These are phyloP conservation scores for Ustilago nuda DNA, from an alignment of 1,284 basidiomycete genomes.

Conservation along the genomic window DNA sequence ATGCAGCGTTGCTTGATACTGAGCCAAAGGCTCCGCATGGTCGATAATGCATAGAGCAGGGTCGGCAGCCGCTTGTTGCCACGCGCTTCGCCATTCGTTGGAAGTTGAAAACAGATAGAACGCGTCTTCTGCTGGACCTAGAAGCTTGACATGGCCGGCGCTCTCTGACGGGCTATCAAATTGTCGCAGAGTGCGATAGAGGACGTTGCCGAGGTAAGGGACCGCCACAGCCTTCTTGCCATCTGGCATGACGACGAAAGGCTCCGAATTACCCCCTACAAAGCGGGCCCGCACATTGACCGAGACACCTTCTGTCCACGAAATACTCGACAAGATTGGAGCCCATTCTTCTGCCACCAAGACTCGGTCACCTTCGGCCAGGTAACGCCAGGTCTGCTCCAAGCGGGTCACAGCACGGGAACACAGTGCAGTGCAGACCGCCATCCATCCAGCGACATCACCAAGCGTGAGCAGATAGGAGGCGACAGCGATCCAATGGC, in stretches of 20 bases:
- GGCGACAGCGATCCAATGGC: constrained; percentile 67
- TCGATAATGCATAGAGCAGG: constrained; percentile 9
- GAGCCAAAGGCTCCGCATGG: constrained; percentile 36
- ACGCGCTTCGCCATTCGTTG: constrained; percentile 33
- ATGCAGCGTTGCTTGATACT: constrained; percentile 52
- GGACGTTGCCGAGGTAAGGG: constrained; percentile 55
- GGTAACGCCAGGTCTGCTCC: constrained; percentile 60
- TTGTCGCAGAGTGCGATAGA: constrained; percentile 25
- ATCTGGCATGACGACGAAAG: constrained; percentile 17
- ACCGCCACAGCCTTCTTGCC: constrained; percentile 24
- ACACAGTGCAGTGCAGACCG: constrained; percentile 62
- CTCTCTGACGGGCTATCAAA: background rate
- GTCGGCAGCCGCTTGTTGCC: constrained; percentile 23
- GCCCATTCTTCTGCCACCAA: constrained; percentile 60
- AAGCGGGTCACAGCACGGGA: constrained; percentile 65
- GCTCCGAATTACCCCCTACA: constrained; percentile 20
- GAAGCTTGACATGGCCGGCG: constrained; percentile 8
- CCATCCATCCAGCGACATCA: constrained; percentile 64
- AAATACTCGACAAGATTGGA: constrained; percentile 54
- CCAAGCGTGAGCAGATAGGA: constrained; percentile 50
- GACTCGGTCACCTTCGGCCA: constrained; percentile 56
- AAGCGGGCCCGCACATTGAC: constrained; percentile 39
- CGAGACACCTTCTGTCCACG: constrained; percentile 61
- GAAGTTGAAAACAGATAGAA: constrained; percentile 11
- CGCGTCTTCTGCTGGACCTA: constrained; percentile 25